Evolutionary conservation across 352 stramenopile species (phyloP).

Genomic region (Globisporangium barbulae): DNA sequence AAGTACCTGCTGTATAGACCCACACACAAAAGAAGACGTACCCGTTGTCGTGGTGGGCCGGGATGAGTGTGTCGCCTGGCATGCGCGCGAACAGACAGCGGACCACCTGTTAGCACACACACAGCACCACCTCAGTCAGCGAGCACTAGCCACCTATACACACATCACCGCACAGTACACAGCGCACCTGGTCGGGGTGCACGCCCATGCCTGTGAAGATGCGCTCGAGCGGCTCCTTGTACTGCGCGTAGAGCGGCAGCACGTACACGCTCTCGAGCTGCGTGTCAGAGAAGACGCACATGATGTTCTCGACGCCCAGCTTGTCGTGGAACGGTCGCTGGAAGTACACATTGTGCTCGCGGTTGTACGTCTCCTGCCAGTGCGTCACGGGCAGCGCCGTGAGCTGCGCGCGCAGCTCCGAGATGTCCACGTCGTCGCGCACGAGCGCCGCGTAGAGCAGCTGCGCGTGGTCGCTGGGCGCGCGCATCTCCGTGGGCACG

Average conservation of each 20-base stretch:
- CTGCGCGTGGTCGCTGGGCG: constrained; percentile 31
- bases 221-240: constrained; percentile 39
- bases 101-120: constrained; percentile 50
- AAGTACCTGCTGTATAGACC: neutral
- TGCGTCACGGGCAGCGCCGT: constrained; percentile 29
- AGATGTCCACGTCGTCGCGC: constrained; percentile 32
- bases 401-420: constrained; percentile 32
- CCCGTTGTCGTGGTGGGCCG: constrained; percentile 95
- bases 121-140: neutral
- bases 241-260: constrained; percentile 86
- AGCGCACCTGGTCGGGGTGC: constrained; percentile 26
- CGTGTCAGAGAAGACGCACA: constrained; percentile 96
- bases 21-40: constrained; percentile 12
- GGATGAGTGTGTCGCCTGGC: constrained; percentile 91
- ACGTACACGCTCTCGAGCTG: constrained; percentile 91
- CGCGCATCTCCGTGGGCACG: constrained; percentile 48
- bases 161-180: neutral
- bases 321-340: constrained; percentile 91
- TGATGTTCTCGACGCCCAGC: constrained; percentile 95
- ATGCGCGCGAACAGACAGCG: constrained; percentile 92
- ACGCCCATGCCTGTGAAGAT: constrained; percentile 74
- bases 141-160: neutral
- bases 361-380: constrained; percentile 49
- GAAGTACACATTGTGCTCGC: constrained; percentile 81
- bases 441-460: constrained; percentile 45